These are phyloP conservation scores for Musa balbisiana DNA, from an alignment of 202 grass and related monocot genomes.

Conservation along the genomic window DNA sequence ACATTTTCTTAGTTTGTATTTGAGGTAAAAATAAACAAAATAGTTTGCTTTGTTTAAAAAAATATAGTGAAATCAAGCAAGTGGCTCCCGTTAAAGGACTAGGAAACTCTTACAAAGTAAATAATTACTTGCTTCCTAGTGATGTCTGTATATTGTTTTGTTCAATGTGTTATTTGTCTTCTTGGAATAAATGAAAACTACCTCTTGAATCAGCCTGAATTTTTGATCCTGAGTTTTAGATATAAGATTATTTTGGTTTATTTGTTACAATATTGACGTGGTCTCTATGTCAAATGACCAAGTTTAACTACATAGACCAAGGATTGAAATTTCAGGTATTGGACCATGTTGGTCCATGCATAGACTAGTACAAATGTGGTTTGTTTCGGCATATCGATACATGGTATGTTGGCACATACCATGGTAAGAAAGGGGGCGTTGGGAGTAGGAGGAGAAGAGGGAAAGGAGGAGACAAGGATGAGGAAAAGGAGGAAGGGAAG, in stretches of 20 bases:
- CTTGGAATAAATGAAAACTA: not conserved
- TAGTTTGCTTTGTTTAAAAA: not conserved
- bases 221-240: not conserved
- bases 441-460: no score
- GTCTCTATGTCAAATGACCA: no score
- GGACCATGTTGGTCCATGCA: no score
- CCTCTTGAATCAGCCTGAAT: not conserved
- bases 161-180: not conserved
- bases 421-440: no score
- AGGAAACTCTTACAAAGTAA: not conserved
- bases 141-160: not conserved
- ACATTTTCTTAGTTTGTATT: constrained; percentile 17
- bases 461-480: no score
- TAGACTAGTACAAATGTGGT: no score
- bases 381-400: no score
- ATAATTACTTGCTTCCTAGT: not conserved
- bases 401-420: no score
- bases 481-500: no score
- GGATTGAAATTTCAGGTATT: no score
- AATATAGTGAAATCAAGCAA: not conserved
- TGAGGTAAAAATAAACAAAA: not conserved
- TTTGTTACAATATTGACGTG: not conserved
- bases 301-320: no score
- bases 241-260: not conserved
- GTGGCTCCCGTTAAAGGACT: not conserved